Evolutionary conservation across 139 green algal species (phyloP).

Genomic region (Haematococcus lacustris): DNA sequence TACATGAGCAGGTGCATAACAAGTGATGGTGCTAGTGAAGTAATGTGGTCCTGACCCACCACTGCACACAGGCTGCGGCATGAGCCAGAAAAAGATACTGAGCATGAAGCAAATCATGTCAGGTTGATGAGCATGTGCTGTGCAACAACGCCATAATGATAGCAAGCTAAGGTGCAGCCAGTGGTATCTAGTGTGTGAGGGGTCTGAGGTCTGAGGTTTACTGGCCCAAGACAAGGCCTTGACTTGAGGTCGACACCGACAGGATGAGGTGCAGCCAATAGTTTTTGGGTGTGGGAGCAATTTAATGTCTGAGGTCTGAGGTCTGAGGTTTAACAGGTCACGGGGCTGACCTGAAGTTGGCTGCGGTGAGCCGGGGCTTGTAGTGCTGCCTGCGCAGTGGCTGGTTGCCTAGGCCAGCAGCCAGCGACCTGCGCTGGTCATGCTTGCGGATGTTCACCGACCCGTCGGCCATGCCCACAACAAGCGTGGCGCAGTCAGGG

Average conservation of each 20-base stretch:
- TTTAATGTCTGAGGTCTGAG: too few species aligned
- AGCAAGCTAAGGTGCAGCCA: too few species aligned
- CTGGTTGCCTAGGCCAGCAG: not conserved
- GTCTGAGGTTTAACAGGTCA: not conserved
- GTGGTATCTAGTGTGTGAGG: too few species aligned
- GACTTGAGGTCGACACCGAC: not conserved
- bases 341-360: constrained; percentile 4
- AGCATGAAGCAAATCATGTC: too few species aligned
- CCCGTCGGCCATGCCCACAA: constrained; percentile 81
- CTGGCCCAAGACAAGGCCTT: not conserved
- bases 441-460: constrained; percentile 62
- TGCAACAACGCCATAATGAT: too few species aligned
- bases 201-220: too few species aligned
- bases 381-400: constrained; percentile 1
- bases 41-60: too few species aligned
- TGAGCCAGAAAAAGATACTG: too few species aligned
- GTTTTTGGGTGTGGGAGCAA: not conserved
- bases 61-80: too few species aligned
- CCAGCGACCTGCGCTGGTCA: constrained; percentile 6
- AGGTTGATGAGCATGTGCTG: too few species aligned
- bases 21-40: too few species aligned
- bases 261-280: not conserved
- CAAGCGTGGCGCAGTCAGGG: constrained; percentile 60
- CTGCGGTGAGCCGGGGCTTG: constrained; percentile 3
- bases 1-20: too few species aligned